Evolutionary conservation across 495 filamentous ascomycete genomes (phyloP).

Genomic region (Podospora pseudoanserina): DNA sequence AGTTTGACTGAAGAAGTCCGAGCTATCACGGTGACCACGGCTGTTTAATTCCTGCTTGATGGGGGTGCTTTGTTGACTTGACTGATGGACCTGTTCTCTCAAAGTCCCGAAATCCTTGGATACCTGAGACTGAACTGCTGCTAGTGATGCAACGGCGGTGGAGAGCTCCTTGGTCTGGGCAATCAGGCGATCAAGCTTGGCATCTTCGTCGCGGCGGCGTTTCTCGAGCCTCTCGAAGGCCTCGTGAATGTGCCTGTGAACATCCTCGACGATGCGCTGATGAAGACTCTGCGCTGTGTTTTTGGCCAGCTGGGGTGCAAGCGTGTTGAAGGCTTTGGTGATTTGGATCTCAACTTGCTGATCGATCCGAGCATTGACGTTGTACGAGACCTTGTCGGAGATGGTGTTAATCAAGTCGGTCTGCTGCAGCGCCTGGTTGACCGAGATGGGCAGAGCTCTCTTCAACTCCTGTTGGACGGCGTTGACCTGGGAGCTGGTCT

Average conservation of each 20-base stretch:
- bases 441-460: constrained; percentile 42
- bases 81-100: constrained; percentile 28
- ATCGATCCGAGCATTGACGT: constrained; percentile 64
- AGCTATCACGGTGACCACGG: constrained; percentile 20
- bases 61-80: constrained; percentile 20
- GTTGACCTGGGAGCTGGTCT: constrained; percentile 46
- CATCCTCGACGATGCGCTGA: constrained; percentile 34
- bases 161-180: constrained; percentile 65
- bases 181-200: constrained; percentile 81
- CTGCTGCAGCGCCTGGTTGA: constrained; percentile 59
- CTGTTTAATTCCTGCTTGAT: constrained; percentile 9
- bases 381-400: constrained; percentile 64
- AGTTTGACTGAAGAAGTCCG: constrained; percentile 23
- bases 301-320: constrained; percentile 64
- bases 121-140: constrained; percentile 52
- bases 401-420: constrained; percentile 65
- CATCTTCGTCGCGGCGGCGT: constrained; percentile 64
- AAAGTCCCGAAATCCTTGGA: constrained; percentile 25
- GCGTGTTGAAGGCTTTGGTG: constrained; percentile 54
- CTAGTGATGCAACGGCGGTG: constrained; percentile 69
- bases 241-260: constrained; percentile 34
- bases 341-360: constrained; percentile 68
- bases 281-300: constrained; percentile 58
- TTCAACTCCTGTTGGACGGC: constrained; percentile 61
- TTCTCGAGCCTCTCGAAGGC: constrained; percentile 54